Evolutionary conservation across 202 grass and related monocot genomes (phyloP), one percentile per base, ranked within the genome.

Genomic region (Schoenoplectus triqueter): DNA sequence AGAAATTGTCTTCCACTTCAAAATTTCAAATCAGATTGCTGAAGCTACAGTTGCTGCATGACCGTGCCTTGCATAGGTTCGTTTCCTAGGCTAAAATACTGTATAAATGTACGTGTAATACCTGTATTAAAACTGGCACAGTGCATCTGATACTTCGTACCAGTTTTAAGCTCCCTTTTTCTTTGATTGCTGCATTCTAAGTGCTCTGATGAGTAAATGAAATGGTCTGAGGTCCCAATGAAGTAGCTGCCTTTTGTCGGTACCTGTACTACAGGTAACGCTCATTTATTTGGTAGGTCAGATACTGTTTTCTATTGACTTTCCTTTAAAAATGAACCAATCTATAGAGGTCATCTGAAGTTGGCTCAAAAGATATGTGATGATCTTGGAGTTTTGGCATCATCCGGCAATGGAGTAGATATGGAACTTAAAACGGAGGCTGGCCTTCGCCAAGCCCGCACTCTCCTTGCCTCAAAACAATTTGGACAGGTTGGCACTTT

Each of bases 341-440:
- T 82, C 18, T 67, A 69, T 87, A 99, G 96, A 80, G 96, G 93
- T 79, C 92, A 95, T 78, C 75, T 99, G 49, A 92, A 92, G 88
- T 62, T 86, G 20, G 96, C 96, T 2, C 91, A 95, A 81, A 91
- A 94, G 76, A 87, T 99, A 39, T 94, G 96, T 54, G 87, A 99
- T 88, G 90, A 95, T 73, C 90, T 95, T 89, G 88, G 87, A 48
- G 91, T 92, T 64, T 72, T 99, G 65, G 91, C 91, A 55, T 99
- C 96, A 87, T 95, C 91, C 85, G 90, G 91, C 65, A 86, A 68
- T 87, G 96, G 96, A 87, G 93, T 94, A 78, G 91, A 99, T 84
- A 91, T 94, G 90, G 93, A 96, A 31, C 90, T 99, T 14, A 99
- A 99, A 88, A 91, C 90, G 49, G 91, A 99, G 88, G 87, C 92